Base-by-base conservation (phyloP, 148 eudicot genomes). In the Arctostaphylos glauca region DNA sequence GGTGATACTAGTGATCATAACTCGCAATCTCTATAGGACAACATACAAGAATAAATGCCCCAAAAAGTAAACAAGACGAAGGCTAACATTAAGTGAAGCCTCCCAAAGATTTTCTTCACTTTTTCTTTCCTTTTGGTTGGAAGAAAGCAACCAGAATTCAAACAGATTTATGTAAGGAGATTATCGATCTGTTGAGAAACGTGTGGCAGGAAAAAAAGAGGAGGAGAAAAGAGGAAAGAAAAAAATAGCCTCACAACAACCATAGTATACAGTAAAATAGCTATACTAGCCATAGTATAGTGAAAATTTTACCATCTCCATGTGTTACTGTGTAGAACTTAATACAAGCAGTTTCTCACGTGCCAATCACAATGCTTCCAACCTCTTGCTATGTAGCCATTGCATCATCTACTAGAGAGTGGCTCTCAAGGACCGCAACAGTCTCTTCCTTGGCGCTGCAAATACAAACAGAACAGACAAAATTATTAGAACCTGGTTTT, bases 391-490 rank as follows among this genome's bases (percentile, higher is more conserved):
- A 81, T 53, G 73, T 44, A 59, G 46, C 81, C 49, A 72, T 44
- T 41, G 38, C 55, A 23, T 55, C 52, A 64, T 43, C 73, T 74
- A 77, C 67, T 41, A 90, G 91, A 74, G 86, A 85, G 89, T 92
- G 86, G 59, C 85, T 85, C 84, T 91, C 89, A 19, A 95, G 91
- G 79, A 91, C 90, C n/a, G 88, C 90, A 56, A 90, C 60, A 15
- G 98, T 95, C 84, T 91, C 95, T 84, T 90, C 93, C 85, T 83
- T 79, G 5, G 98, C 98, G 88, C 98, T 95, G 88, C 85, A 84
- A 44, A 89, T 2, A 53, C 56, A 75, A 52, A 10, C 2, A 68
- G 31, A 38, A 31, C 18, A 31, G 67, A 60, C n/a, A n/a, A 8
- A 60, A 67, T 67, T 2, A 68, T 10, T 25, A 68, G 50, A 43